Percentiles rank a stretch among this genome's conserved stretches.
phyloP scores from a whole-genome alignment of 106 monocot species.

The Acorus calamus region DNA sequence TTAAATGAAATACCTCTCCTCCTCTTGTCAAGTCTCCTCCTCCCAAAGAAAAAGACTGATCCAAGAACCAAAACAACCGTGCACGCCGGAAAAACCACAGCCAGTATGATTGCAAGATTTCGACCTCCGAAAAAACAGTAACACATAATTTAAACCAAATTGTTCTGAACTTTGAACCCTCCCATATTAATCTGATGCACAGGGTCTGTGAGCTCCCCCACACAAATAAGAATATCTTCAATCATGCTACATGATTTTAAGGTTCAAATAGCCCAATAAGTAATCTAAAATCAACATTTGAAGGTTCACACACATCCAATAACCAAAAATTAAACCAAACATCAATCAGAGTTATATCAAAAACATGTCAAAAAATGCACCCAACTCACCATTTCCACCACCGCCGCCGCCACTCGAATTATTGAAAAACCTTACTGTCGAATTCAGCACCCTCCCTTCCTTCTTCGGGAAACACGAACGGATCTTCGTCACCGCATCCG shows the following conservation, averaged over 20 bases:
- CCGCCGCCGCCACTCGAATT: background rate
- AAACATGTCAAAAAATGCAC: background rate
- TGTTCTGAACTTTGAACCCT: no score
- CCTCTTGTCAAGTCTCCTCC: background rate
- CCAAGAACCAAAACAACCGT: background rate
- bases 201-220: no score
- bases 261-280: no score
- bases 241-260: no score
- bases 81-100: background rate
- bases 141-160: no score
- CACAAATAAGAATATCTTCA: no score
- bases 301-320: no score
- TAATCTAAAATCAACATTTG: no score
- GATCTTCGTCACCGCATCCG: background rate
- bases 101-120: background rate
- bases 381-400: background rate
- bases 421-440: background rate
- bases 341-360: no score
- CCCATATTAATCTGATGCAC: no score
- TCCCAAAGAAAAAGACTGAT: background rate
- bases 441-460: conserved; percentile 6
- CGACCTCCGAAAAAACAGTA: background rate
- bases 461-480: conserved; percentile 2
- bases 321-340: no score
- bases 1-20: conserved; percentile 1